These are phyloP conservation scores for Trichoderma brevicompactum DNA, from an alignment of 2,329 filamentous ascomycete genomes.

Conservation along the genomic window DNA sequence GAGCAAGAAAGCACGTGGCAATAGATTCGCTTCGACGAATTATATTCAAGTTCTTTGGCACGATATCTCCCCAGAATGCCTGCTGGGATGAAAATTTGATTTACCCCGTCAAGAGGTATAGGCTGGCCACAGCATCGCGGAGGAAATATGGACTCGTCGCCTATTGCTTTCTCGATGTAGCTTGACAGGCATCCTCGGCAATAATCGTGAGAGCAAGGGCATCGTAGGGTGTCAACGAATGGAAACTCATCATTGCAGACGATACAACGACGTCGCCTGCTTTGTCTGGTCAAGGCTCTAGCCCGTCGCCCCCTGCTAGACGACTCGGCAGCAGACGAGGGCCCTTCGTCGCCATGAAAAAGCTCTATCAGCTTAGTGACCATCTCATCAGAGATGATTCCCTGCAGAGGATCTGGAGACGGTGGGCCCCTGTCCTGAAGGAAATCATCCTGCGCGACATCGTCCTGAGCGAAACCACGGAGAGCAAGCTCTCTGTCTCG, in stretches of 20 bases:
- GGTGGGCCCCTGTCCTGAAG: neutral
- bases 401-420: neutral
- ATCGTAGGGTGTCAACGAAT: constrained; percentile 11
- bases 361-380: constrained; percentile 5
- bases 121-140: constrained; percentile 54
- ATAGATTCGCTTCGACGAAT: constrained; percentile 54
- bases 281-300: neutral
- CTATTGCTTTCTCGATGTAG: constrained; percentile 48
- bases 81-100: constrained; percentile 42
- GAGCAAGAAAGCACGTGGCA: constrained; percentile 52
- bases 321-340: neutral
- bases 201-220: constrained; percentile 54
- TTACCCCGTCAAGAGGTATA: constrained; percentile 43
- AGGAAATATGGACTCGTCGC: constrained; percentile 57
- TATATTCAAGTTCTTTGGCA: constrained; percentile 54
- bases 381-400: constrained; percentile 18
- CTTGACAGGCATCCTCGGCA: constrained; percentile 52
- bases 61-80: constrained; percentile 45
- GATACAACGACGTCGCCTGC: constrained; percentile 10
- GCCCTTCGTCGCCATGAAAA: neutral
- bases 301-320: neutral
- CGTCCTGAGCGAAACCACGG: neutral
- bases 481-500: constrained; percentile 13
- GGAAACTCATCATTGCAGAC: constrained; percentile 18
- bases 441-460: neutral